Conservation (phyloP, 805 yeast genomes). For the Blastobotrys chiropterorum region DNA sequence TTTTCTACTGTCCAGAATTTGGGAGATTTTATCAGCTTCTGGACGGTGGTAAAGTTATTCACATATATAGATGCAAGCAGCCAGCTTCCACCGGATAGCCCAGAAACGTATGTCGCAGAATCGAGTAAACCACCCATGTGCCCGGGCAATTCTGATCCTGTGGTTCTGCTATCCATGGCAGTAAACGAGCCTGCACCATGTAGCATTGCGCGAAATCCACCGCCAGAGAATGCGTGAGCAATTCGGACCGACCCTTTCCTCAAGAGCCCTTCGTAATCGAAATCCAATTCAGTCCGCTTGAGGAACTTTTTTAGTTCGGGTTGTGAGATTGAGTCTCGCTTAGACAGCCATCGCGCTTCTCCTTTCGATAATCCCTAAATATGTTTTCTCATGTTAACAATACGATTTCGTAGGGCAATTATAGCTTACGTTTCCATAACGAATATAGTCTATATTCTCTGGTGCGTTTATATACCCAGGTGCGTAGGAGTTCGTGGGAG, state of each 20-base stretch:
- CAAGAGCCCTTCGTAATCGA: constrained; percentile 60
- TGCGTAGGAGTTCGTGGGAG: constrained; percentile 37
- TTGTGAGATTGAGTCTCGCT: constrained; percentile 56
- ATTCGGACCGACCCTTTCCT: constrained; percentile 41
- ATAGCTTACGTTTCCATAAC: constrained; percentile 36
- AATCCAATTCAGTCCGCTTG: constrained; percentile 63
- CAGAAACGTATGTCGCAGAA: constrained; percentile 61
- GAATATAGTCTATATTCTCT: background rate
- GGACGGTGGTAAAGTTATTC: constrained; percentile 67
- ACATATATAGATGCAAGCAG: constrained; percentile 57
- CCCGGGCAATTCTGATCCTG: constrained; percentile 49
- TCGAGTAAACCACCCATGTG: constrained; percentile 67
- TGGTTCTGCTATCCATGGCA: constrained; percentile 68
- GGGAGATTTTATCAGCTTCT: constrained; percentile 41
- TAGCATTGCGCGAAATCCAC: constrained; percentile 87
- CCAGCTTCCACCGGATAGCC: constrained; percentile 84
- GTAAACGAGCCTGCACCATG: constrained; percentile 78
- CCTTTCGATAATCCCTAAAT: constrained; percentile 31
- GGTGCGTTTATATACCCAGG: constrained; percentile 41
- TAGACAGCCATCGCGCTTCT: constrained; percentile 42
- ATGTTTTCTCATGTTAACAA: no score
- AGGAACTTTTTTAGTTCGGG: constrained; percentile 71
- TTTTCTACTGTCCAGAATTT: constrained; percentile 65
- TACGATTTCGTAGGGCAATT: no score
- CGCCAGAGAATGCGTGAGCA: constrained; percentile 65